These are phyloP conservation scores for Metrosideros polymorpha DNA, from an alignment of 441 rosid genomes.

Conservation along the genomic window DNA sequence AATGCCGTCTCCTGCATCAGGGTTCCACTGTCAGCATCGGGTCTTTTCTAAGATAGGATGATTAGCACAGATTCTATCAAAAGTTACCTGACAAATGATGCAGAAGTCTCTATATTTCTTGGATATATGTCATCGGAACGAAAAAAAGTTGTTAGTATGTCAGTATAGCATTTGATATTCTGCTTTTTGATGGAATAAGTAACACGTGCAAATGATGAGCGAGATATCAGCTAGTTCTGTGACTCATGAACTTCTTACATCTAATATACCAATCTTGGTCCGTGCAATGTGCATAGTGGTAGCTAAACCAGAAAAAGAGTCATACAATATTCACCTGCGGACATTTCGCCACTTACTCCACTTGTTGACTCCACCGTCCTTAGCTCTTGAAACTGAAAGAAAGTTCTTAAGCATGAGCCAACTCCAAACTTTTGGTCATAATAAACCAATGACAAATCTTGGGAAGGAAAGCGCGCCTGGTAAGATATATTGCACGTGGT, in stretches of 20 bases:
- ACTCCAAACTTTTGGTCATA: not conserved
- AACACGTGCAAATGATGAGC: not conserved
- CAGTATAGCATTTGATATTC: not conserved
- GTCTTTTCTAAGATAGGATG: not conserved
- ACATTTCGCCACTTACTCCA: not conserved
- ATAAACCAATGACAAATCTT: not conserved
- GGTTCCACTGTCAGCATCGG: not conserved
- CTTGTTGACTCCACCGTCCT: not conserved
- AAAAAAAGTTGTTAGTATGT: not conserved
- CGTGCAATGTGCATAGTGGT: not conserved
- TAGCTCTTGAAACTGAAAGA: not conserved
- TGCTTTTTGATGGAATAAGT: not conserved
- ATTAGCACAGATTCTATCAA: not conserved
- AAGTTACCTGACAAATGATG: slow-evolving; percentile 23
- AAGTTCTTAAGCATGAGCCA: not conserved
- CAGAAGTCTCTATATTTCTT: slow-evolving; percentile 15
- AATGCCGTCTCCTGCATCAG: slow-evolving; percentile 24
- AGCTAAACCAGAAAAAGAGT: not conserved
- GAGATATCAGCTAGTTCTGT: not conserved
- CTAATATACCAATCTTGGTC: not conserved
- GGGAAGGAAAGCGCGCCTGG: slow-evolving; percentile 40
- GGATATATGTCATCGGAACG: not conserved
- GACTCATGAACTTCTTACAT: not conserved
- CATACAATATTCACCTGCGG: not conserved
- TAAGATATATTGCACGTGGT: slow-evolving; percentile 56